Conservation (phyloP, 1,284 basidiomycete species). For the Sphaerobolus stellatus region DNA sequence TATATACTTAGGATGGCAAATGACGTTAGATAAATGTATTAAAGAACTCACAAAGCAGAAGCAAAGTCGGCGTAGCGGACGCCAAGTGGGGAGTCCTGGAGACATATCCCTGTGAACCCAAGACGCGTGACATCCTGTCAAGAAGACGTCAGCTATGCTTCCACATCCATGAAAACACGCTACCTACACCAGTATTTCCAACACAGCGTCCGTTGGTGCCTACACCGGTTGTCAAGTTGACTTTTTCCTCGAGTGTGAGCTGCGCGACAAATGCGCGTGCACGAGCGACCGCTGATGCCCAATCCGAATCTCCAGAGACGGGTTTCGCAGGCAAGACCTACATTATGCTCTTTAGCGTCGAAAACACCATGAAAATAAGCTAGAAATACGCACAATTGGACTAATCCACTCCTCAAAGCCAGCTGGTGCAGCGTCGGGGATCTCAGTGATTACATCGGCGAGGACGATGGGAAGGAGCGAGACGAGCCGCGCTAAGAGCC, state of each 20-base stretch:
- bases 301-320: slow-evolving; percentile 20
- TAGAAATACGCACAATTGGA: not conserved
- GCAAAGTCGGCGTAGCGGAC: slow-evolving; percentile 55
- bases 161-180: not conserved
- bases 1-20: not conserved
- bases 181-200: slow-evolving; percentile 47
- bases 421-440: slow-evolving; percentile 9
- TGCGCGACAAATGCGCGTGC: slow-evolving; percentile 44
- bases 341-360: too few relatives aligned
- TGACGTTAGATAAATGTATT: not conserved
- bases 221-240: slow-evolving; percentile 52
- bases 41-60: slow-evolving; percentile 44
- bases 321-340: slow-evolving; percentile 10
- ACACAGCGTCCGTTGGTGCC: slow-evolving; percentile 60
- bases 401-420: slow-evolving; percentile 11
- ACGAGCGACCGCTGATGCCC: slow-evolving; percentile 48
- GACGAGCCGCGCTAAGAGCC: too few relatives aligned
- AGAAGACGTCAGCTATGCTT: not conserved
- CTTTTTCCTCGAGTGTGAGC: too few relatives aligned
- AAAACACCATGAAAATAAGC: not conserved
- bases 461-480: not conserved
- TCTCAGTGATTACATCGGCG: slow-evolving; percentile 9
- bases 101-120: slow-evolving; percentile 42
- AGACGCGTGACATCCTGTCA: slow-evolving; percentile 26
- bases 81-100: slow-evolving; percentile 56